Percentiles rank a stretch among this genome's conserved stretches.
phyloP scores from a whole-genome alignment of 164 flowering plant species.

The Berberis vulgaris region DNA sequence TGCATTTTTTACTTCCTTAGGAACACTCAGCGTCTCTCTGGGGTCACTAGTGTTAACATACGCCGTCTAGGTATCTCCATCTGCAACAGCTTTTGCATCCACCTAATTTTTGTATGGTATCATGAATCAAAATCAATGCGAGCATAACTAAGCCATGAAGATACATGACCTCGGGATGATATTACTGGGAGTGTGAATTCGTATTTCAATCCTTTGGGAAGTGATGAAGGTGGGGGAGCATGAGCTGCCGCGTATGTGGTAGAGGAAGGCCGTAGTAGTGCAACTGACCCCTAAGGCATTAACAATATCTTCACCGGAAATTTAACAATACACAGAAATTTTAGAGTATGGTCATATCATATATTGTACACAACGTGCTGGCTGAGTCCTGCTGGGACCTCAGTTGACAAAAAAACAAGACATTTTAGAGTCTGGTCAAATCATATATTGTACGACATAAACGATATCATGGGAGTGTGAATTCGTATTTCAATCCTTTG shows the following conservation, averaged over 20 bases:
- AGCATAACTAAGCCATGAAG: too few species aligned
- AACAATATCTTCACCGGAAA: not conserved
- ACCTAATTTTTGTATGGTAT: conserved; percentile 33
- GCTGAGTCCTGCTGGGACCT: conserved; percentile 80
- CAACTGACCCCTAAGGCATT: conserved; percentile 46
- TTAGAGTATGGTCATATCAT: too few species aligned
- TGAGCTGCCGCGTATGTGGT: conserved; percentile 30
- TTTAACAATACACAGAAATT: too few species aligned
- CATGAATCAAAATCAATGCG: not conserved
- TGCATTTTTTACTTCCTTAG: conserved; percentile 41
- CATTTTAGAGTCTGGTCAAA: too few species aligned
- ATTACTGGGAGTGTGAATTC: conserved; percentile 68
- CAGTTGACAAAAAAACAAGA: too few species aligned
- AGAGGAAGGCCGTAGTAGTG: conserved; percentile 72
- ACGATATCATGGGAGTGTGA: conserved; percentile 67
- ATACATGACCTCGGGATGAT: not conserved
- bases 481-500: conserved; percentile 50
- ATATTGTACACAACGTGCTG: not conserved
- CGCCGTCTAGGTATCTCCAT: conserved; percentile 81
- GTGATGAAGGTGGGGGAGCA: conserved; percentile 22
- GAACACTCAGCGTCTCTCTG: conserved; percentile 57
- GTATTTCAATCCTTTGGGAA: conserved; percentile 51
- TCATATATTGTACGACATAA: conserved; percentile 19
- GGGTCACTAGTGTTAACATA: conserved; percentile 58
- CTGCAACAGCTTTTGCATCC: conserved; percentile 68